Percentiles rank a stretch among this genome's conserved stretches.
phyloP scores from a whole-genome alignment of 768 basidiomycete species.

The Pleurotus djamor region DNA sequence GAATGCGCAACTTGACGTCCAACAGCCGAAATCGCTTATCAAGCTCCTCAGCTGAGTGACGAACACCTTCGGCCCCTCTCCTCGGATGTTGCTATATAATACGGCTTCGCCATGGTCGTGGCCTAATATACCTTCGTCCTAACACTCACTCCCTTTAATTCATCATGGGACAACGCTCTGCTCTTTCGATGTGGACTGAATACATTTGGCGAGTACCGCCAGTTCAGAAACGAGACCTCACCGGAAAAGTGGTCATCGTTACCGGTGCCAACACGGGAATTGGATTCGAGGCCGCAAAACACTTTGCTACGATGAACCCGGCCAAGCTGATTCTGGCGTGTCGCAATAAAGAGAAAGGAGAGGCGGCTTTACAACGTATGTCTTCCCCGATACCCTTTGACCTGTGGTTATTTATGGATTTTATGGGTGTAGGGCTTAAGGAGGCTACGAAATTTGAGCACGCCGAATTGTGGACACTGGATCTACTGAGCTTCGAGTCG shows the following conservation, averaged over 20 bases:
- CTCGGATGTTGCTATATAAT: neutral
- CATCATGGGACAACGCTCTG: neutral
- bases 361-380: conserved; percentile 31
- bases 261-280: conserved; percentile 50
- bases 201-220: conserved; percentile 22
- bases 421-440: conserved; percentile 19
- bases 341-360: conserved; percentile 30
- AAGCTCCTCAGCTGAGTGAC: too few relatives aligned
- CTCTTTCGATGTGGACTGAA: conserved; percentile 9
- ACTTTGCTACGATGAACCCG: conserved; percentile 44
- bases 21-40: too few relatives aligned
- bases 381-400: neutral
- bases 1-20: too few relatives aligned
- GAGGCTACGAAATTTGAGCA: conserved; percentile 28
- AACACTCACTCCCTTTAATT: neutral
- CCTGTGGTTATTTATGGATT: neutral
- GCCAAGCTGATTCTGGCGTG: conserved; percentile 36
- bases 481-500: conserved; percentile 37
- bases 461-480: conserved; percentile 37
- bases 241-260: conserved; percentile 47
- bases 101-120: neutral
- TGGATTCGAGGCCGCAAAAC: conserved; percentile 44
- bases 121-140: neutral
- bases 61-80: too few relatives aligned
- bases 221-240: conserved; percentile 31